phyloP scores from a whole-genome alignment of 345 rosid genomes.

The Bruguiera sexangula region DNA sequence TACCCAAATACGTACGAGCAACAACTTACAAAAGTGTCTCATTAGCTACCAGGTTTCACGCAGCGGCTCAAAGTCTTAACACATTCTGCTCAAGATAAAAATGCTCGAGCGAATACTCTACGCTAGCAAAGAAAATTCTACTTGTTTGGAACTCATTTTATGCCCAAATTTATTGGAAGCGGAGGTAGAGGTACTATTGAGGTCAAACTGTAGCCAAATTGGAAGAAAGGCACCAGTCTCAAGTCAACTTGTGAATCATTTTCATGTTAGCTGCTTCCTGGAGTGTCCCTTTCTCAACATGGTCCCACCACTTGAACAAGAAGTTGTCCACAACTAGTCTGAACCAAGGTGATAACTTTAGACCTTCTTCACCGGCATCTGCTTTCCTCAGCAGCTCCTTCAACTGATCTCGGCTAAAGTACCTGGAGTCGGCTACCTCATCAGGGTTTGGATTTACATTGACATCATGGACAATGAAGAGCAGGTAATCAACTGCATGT shows the following conservation, averaged over 20 bases:
- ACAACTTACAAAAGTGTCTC: too few species aligned
- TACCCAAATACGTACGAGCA: too few species aligned
- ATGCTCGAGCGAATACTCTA: neutral
- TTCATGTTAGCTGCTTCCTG: conserved; percentile 66
- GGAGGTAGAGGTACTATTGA: neutral
- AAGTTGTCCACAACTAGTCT: conserved; percentile 89
- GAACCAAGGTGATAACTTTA: conserved; percentile 95
- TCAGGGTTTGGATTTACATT: conserved; percentile 69
- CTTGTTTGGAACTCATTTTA: conserved; percentile 3
- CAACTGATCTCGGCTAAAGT: conserved; percentile 73
- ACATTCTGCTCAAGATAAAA: neutral
- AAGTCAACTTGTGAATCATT: conserved; percentile 67
- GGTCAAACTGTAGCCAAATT: neutral
- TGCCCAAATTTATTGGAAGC: conserved; percentile 15
- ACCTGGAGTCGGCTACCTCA: conserved; percentile 76
- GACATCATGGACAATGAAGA: conserved; percentile 80
- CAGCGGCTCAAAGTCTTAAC: neutral
- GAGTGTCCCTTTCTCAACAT: conserved; percentile 69
- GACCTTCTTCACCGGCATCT: conserved; percentile 76
- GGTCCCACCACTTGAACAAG: conserved; percentile 97
- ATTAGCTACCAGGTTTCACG: neutral
- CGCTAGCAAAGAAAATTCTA: neutral
- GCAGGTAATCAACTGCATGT: conserved; percentile 82
- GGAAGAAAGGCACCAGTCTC: neutral
- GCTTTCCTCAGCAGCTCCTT: conserved; percentile 83